These are phyloP conservation scores for Boletus albobrunnescens DNA, from an alignment of 1,284 basidiomycete species.

Conservation along the genomic window DNA sequence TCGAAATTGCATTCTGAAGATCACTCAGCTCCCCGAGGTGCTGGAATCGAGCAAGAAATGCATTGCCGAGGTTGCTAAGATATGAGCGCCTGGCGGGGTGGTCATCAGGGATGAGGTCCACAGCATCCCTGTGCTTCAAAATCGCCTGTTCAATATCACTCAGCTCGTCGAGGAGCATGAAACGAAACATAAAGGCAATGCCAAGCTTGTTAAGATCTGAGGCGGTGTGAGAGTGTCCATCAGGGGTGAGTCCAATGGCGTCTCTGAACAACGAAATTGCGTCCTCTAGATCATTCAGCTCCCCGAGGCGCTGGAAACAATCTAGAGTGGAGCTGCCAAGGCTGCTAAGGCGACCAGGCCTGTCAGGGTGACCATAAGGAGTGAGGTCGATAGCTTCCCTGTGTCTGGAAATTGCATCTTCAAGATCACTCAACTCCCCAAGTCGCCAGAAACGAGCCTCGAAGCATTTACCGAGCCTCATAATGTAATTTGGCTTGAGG, in stretches of 20 bases:
- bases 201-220: neutral
- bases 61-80: neutral
- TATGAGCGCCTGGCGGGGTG: neutral
- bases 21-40: neutral
- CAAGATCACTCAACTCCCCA: neutral
- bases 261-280: neutral
- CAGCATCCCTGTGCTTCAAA: neutral
- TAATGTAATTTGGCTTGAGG: neutral
- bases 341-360: neutral
- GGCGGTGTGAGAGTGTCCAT: neutral
- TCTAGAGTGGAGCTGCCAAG: neutral
- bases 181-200: neutral
- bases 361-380: neutral
- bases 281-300: neutral
- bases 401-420: neutral
- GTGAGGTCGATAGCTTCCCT: neutral
- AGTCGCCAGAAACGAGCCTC: neutral
- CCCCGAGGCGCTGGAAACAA: neutral
- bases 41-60: neutral
- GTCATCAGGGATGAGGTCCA: neutral
- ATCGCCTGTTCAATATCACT: neutral
- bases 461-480: neutral
- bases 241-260: neutral
- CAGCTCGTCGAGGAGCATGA: neutral
- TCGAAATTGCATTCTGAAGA: neutral